Evolutionary conservation across 2,329 filamentous ascomycete species (phyloP).

Genomic region (Chaetomium sp.): DNA sequence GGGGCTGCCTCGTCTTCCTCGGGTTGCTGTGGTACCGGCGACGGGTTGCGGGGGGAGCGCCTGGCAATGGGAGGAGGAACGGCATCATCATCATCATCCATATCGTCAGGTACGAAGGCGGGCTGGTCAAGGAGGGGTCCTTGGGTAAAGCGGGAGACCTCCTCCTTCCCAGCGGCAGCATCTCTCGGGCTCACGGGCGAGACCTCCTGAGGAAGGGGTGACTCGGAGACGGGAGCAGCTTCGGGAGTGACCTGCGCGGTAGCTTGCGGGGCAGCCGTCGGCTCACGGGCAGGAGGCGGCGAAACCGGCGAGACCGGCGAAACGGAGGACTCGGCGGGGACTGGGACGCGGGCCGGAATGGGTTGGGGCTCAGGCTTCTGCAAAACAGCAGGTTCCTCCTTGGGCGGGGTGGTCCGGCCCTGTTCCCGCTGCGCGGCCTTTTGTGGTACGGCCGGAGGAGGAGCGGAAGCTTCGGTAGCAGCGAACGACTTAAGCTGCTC

Average conservation of each 20-base stretch:
- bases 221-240: conserved; percentile 47
- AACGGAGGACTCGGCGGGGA: conserved; percentile 27
- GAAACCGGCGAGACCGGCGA: conserved; percentile 31
- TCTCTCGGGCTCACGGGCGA: conserved; percentile 65
- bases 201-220: conserved; percentile 50
- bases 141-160: conserved; percentile 76
- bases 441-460: conserved; percentile 33
- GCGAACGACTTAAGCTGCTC: conserved; percentile 56
- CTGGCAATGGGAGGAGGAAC: conserved; percentile 56
- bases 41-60: conserved; percentile 38
- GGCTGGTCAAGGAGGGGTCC: conserved; percentile 86
- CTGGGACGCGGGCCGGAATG: conserved; percentile 25
- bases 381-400: conserved; percentile 30
- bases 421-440: conserved; percentile 31
- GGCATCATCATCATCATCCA: conserved; percentile 54
- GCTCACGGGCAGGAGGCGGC: conserved; percentile 32
- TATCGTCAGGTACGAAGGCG: conserved; percentile 68
- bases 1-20: conserved; percentile 40
- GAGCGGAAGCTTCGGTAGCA: conserved; percentile 39
- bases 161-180: conserved; percentile 59
- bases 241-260: conserved; percentile 19
- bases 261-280: neutral
- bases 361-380: conserved; percentile 33
- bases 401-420: conserved; percentile 34
- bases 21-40: conserved; percentile 35